Evolutionary conservation across 1,284 basidiomycete species (phyloP).

Genomic region (Dichomitus squalens): DNA sequence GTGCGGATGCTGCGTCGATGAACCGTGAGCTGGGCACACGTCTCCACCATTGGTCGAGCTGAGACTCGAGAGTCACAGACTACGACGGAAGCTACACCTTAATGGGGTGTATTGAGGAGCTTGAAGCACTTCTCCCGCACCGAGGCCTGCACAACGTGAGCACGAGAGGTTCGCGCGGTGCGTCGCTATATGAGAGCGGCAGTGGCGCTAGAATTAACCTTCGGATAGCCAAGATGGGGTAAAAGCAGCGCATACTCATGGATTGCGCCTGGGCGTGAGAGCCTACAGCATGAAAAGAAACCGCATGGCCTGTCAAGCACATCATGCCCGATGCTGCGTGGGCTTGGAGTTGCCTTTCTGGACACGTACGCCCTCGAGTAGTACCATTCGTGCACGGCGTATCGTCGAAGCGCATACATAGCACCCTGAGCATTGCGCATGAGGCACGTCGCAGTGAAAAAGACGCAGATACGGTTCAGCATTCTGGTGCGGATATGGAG

Average conservation of each 20-base stretch:
- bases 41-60: constrained; percentile 3
- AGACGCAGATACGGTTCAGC: background rate
- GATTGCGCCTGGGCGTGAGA: constrained; percentile 12
- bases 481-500: background rate
- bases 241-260: constrained; percentile 11
- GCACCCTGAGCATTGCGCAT: background rate
- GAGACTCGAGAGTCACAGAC: background rate
- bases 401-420: background rate
- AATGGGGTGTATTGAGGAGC: background rate
- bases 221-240: constrained; percentile 16
- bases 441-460: background rate
- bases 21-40: background rate
- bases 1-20: background rate
- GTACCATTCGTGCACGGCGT: background rate
- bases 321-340: background rate
- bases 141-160: constrained; percentile 11
- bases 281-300: constrained; percentile 1
- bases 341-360: background rate
- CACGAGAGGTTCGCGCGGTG: constrained; percentile 17
- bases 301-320: constrained; percentile 2
- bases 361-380: background rate
- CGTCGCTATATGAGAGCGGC: constrained; percentile 13
- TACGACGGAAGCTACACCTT: background rate
- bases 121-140: constrained; percentile 15
- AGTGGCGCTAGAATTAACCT: constrained; percentile 10